A percentile compares a stretch with the other conserved stretches of the same genome.
Evolutionary conservation across 176 grass and related monocot genomes (phyloP).

Genomic region (Luzula sylvatica): DNA sequence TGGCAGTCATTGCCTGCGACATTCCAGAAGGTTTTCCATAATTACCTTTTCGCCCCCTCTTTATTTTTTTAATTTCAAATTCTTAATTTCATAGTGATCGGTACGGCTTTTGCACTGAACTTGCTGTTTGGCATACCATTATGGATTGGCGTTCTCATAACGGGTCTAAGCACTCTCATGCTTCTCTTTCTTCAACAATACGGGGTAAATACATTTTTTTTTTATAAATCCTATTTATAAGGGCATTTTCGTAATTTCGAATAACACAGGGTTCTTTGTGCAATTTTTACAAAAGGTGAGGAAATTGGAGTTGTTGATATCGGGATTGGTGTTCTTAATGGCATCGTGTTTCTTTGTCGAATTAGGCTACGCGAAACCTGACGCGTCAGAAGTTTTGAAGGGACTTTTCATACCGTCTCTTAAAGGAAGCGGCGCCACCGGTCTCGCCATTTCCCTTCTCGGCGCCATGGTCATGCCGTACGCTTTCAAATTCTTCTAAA

Average conservation of each 20-base stretch:
- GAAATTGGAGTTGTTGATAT: constrained; percentile 88
- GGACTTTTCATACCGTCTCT: constrained; percentile 97
- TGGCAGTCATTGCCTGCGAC: constrained; percentile 93
- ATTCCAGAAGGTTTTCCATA: constrained; percentile 69
- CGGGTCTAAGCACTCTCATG: constrained; percentile 86
- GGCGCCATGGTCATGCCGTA: constrained; percentile 99
- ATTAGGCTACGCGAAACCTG: constrained; percentile 73
- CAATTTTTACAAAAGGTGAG: constrained; percentile 32
- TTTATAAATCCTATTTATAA: no score
- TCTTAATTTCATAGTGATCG: constrained; percentile 59
- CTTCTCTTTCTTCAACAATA: constrained; percentile 88
- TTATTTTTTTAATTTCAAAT: background rate
- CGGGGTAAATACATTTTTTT: constrained; percentile 41
- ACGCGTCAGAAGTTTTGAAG: constrained; percentile 68
- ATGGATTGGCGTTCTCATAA: constrained; percentile 94
- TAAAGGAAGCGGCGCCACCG: constrained; percentile 92
- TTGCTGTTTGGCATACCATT: constrained; percentile 83
- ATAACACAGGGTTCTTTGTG: background rate
- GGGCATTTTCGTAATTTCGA: background rate
- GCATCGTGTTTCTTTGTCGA: constrained; percentile 86
- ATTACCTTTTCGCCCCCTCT: background rate
- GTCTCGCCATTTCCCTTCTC: constrained; percentile 84
- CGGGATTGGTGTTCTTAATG: constrained; percentile 77
- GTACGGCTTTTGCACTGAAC: constrained; percentile 98
- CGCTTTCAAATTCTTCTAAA: constrained; percentile 22